Percentiles rank a stretch among this genome's conserved stretches.
These are phyloP conservation scores for Chrysosporium keratinophilum DNA, from an alignment of 2,329 filamentous ascomycete species.

Conservation along the genomic window DNA sequence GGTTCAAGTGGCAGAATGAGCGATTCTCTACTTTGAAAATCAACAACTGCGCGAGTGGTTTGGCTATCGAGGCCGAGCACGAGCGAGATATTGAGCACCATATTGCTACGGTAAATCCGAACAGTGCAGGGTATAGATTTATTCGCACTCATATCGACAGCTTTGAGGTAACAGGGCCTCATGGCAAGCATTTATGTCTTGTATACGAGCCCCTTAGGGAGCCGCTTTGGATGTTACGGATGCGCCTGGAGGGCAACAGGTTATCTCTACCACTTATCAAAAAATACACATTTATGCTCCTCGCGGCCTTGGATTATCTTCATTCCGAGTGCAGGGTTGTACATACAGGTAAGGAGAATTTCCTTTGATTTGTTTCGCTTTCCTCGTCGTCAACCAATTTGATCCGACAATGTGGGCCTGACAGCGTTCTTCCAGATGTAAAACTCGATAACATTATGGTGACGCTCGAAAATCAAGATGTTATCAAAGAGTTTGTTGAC, in stretches of 20 bases:
- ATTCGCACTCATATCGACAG: slow-evolving; percentile 9
- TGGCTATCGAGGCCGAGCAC: neutral
- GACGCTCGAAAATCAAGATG: slow-evolving; percentile 18
- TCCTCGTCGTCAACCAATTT: too few species aligned
- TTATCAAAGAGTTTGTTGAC: slow-evolving; percentile 19
- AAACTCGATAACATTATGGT: slow-evolving; percentile 32
- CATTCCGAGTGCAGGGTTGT: slow-evolving; percentile 26
- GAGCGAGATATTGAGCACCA: slow-evolving; percentile 20
- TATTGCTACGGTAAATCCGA: slow-evolving; percentile 13
- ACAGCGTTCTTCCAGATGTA: slow-evolving; percentile 20
- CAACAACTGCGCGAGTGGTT: too few species aligned
- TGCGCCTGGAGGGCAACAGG: neutral
- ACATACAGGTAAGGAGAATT: slow-evolving; percentile 25
- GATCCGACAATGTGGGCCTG: neutral
- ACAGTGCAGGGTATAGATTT: slow-evolving; percentile 7
- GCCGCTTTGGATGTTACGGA: neutral
- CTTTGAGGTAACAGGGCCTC: slow-evolving; percentile 10
- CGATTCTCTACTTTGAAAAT: too few species aligned
- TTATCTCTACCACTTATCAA: slow-evolving; percentile 22
- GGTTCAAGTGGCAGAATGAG: too few species aligned
- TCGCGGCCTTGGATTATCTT: neutral
- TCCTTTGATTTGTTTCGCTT: neutral
- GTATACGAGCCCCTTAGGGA: slow-evolving; percentile 10
- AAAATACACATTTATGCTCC: slow-evolving; percentile 22
- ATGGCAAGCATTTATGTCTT: slow-evolving; percentile 12